Base-by-base conservation (phyloP, 345 rosid species). In the Rubroshorea leprosula region DNA sequence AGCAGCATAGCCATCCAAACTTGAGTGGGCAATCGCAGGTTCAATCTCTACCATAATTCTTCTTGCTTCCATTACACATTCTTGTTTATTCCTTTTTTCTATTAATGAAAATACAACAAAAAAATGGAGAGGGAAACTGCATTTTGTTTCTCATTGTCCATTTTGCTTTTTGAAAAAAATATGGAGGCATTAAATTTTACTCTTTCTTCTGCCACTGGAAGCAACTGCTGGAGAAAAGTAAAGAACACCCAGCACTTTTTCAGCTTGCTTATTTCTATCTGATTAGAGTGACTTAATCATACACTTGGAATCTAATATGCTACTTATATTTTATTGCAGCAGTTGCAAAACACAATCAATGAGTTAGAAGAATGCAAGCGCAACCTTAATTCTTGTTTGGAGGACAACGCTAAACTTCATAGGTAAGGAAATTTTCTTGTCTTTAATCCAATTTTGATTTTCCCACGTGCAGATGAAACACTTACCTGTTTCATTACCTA, bases 321-420 rank as follows among this genome's bases (percentile, higher is more conserved):
- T 69, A 43, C 56, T 39, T 29, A 29, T 4, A 3, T 65, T 5
- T 68, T 55, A 59, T 60, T 51, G 12, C 72, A 60, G 39, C 85
- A 89, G 90, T 69, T 89, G 71, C 70, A 78, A 69, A 83, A 62
- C 55, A 77, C 89, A 43, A 59, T 60, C 35, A 61, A 60, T 56
- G 87, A 92, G 74, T 73, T 84, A 58, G 93, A 89, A 66, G 80
- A 79, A 61, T 84, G 96, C 81, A 81, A 77, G 64, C 18, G 18
- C 60, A 81, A 77, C 49, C 81, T 89, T 49, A 79, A 60, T 58
- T 75, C 82, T 73, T 92, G 91, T 78, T 62, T 89, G 26, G 86
- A 86, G 68, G 93, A 92, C 55, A 92, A 92, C 72, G 79, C 78
- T 59, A 83, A 79, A 66, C 85, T 92, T 58, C 70, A 71, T 16